These are phyloP conservation scores for Canna indica DNA, from an alignment of 176 grass and related monocot species.

Conservation along the genomic window DNA sequence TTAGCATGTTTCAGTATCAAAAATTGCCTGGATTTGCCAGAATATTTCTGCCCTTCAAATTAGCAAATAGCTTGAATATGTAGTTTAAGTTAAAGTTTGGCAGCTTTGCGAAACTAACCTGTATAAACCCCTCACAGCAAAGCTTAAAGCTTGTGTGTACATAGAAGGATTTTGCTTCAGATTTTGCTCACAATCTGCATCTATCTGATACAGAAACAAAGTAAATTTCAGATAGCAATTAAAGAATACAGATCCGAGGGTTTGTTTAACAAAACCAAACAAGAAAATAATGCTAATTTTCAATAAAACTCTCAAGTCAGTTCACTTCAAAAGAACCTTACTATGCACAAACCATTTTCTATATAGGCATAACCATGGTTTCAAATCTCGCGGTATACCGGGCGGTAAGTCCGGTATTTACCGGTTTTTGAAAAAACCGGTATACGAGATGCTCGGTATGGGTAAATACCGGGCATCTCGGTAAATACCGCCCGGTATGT, in stretches of 20 bases:
- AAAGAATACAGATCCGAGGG: neutral
- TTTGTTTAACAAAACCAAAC: neutral
- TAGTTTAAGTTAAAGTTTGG: neutral
- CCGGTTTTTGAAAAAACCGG: no score
- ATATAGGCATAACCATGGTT: no score
- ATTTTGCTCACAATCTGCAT: conserved; percentile 50
- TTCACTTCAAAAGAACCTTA: neutral
- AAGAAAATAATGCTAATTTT: no score
- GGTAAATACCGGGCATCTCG: no score
- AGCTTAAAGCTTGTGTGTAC: conserved; percentile 49
- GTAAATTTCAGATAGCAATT: neutral
- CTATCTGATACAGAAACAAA: conserved; percentile 39
- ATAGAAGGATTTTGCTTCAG: conserved; percentile 53
- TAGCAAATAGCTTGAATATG: neutral
- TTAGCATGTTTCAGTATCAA: neutral
- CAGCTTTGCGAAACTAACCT: conserved; percentile 41
- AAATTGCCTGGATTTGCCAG: neutral
- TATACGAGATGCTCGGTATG: no score
- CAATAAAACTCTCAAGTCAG: no score
- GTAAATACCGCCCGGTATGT: no score
- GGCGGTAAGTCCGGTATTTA: no score
- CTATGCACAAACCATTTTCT: neutral
- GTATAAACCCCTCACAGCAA: conserved; percentile 71
- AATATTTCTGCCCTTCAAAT: neutral
- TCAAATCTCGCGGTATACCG: no score